A percentile compares a stretch with the other conserved stretches of the same genome.
Conservation (phyloP, 1,284 basidiomycete genomes). For the Moesziomyces parantarcticus region DNA sequence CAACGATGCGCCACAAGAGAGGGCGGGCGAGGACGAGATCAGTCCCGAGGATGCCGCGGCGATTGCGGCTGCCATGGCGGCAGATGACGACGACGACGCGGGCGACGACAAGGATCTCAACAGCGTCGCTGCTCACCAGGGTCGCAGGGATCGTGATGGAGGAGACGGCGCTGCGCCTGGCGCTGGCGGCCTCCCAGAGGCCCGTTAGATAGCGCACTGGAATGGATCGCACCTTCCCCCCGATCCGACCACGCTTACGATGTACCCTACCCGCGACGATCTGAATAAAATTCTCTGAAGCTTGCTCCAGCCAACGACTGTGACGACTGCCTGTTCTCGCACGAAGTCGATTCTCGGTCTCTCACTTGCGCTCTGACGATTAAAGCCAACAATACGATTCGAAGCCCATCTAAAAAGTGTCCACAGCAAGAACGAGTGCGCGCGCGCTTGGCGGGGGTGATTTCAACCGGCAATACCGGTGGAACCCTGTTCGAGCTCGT, state of each 20-base stretch:
- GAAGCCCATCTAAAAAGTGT: too few relatives aligned
- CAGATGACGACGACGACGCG: conserved; percentile 59
- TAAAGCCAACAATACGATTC: too few relatives aligned
- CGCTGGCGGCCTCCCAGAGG: conserved; percentile 33
- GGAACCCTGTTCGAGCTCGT: conserved; percentile 54
- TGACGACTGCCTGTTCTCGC: too few relatives aligned
- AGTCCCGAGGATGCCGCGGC: conserved; percentile 56
- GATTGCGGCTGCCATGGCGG: conserved; percentile 49
- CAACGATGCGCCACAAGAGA: conserved; percentile 1
- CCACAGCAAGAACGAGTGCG: too few relatives aligned
- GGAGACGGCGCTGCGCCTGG: conserved; percentile 10
- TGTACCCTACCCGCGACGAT: too few relatives aligned
- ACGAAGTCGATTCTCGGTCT: neutral
- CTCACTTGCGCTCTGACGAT: neutral
- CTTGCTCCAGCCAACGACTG: too few relatives aligned
- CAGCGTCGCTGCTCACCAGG: conserved; percentile 28
- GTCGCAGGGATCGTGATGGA: conserved; percentile 14
- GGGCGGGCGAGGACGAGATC: conserved; percentile 35
- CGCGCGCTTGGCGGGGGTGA: neutral
- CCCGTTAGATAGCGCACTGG: conserved; percentile 14
- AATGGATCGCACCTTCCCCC: too few relatives aligned
- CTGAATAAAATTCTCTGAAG: too few relatives aligned
- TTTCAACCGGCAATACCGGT: conserved; percentile 53
- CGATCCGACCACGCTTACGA: too few relatives aligned
- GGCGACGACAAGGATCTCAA: conserved; percentile 50